phyloP scores from a whole-genome alignment of 2,329 filamentous ascomycete species.

The Neodidymelliopsis sp. region DNA sequence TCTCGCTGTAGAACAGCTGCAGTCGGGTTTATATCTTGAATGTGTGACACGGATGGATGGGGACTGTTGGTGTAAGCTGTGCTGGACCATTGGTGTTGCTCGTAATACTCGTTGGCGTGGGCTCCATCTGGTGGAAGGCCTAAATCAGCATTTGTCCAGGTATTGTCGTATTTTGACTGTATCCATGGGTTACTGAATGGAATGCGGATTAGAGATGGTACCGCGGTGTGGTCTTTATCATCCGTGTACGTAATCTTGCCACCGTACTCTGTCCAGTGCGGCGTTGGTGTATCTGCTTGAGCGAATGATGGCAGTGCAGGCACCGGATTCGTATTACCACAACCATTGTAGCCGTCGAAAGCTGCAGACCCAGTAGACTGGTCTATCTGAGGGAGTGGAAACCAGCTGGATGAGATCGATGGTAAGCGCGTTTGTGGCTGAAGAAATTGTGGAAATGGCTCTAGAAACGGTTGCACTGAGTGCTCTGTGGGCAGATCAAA shows the following conservation, averaged over 20 bases:
- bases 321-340: background rate
- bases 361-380: background rate
- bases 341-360: background rate
- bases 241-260: background rate
- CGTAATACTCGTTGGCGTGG: background rate
- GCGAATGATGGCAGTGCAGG: background rate
- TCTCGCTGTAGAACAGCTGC: background rate
- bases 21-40: background rate
- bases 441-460: slow-evolving; percentile 28
- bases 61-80: background rate
- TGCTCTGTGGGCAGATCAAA: slow-evolving; percentile 19
- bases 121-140: background rate
- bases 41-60: background rate
- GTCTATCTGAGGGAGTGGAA: slow-evolving; percentile 2
- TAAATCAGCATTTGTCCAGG: background rate
- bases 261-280: background rate
- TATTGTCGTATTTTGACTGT: background rate
- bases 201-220: background rate
- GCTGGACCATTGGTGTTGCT: background rate
- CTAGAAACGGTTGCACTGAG: background rate
- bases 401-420: slow-evolving; percentile 24
- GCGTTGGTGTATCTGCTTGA: background rate
- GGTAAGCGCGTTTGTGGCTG: slow-evolving; percentile 34
- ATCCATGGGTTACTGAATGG: slow-evolving; percentile 10
- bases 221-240: background rate